Percentiles rank a stretch among this genome's conserved stretches.
Evolutionary conservation across 805 yeast species (phyloP).

Genomic region (Lachancea kluyveri): DNA sequence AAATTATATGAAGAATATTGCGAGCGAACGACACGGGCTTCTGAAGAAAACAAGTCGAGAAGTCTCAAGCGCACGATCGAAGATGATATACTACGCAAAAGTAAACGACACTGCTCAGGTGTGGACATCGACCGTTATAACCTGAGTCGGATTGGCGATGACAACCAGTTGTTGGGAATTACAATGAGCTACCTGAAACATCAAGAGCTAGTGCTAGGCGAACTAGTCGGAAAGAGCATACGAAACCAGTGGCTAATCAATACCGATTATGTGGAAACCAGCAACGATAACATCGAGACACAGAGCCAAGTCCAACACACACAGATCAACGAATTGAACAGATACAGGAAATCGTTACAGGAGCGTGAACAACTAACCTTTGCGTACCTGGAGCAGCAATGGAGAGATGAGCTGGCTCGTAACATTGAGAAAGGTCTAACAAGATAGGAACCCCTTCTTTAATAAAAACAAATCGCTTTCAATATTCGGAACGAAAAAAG

Average conservation of each 20-base stretch:
- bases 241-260: slow-evolving; percentile 34
- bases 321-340: slow-evolving; percentile 38
- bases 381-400: slow-evolving; percentile 40
- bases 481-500: too few species aligned
- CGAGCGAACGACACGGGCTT: not conserved
- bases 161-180: slow-evolving; percentile 20
- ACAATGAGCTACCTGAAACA: slow-evolving; percentile 28
- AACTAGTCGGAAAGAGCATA: slow-evolving; percentile 29
- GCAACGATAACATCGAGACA: slow-evolving; percentile 24
- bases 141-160: slow-evolving; percentile 5
- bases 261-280: slow-evolving; percentile 31
- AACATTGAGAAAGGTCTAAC: slow-evolving; percentile 8
- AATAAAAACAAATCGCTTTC: too few species aligned
- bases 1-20: not conserved
- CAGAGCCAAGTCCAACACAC: slow-evolving; percentile 35
- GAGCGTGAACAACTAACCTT: slow-evolving; percentile 37
- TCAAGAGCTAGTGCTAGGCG: slow-evolving; percentile 33
- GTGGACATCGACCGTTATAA: slow-evolving; percentile 33
- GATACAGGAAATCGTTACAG: slow-evolving; percentile 39
- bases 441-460: too few species aligned
- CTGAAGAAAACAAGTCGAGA: not conserved
- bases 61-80: not conserved
- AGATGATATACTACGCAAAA: slow-evolving; percentile 5
- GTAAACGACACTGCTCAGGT: slow-evolving; percentile 11
- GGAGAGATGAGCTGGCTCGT: slow-evolving; percentile 41